Conservation (phyloP, 2,329 filamentous ascomycete genomes). For the Ophiosphaerella narmari region DNA sequence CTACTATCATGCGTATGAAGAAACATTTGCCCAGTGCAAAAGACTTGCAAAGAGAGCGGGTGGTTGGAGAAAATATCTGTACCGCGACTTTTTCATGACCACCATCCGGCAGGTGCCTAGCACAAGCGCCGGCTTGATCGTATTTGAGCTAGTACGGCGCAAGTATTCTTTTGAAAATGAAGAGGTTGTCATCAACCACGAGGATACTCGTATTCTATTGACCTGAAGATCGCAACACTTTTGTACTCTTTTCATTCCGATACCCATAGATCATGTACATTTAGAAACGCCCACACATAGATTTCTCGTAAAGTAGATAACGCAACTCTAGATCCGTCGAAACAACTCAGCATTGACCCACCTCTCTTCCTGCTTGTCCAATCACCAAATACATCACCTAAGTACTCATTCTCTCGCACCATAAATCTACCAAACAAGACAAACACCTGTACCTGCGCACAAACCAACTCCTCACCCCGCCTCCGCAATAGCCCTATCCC, state of each 20-base stretch:
- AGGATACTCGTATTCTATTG: constrained; percentile 73
- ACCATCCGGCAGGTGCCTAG: constrained; percentile 76
- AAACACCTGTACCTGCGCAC: too few species aligned
- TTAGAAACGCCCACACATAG: background rate
- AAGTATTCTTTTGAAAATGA: constrained; percentile 72
- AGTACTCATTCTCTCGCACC: too few species aligned
- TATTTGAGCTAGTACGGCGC: constrained; percentile 75
- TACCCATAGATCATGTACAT: constrained; percentile 21
- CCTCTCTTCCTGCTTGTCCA: too few species aligned
- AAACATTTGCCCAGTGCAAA: constrained; percentile 66
- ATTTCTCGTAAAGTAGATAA: background rate
- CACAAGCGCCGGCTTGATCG: constrained; percentile 76
- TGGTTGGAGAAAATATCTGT: constrained; percentile 67
- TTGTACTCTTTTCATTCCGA: constrained; percentile 13
- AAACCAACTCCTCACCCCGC: background rate
- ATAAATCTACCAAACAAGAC: too few species aligned
- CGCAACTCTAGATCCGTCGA: background rate
- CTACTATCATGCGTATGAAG: constrained; percentile 73
- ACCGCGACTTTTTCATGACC: constrained; percentile 72
- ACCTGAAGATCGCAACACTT: constrained; percentile 20
- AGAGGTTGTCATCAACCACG: constrained; percentile 54
- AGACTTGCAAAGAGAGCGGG: constrained; percentile 63
- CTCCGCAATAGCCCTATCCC: background rate
- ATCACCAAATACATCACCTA: too few species aligned
- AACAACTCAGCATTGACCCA: background rate